Percentiles rank a stretch among this genome's conserved stretches.
Evolutionary conservation across 768 basidiomycete genomes (phyloP).

Genomic region (Mycena maculata): DNA sequence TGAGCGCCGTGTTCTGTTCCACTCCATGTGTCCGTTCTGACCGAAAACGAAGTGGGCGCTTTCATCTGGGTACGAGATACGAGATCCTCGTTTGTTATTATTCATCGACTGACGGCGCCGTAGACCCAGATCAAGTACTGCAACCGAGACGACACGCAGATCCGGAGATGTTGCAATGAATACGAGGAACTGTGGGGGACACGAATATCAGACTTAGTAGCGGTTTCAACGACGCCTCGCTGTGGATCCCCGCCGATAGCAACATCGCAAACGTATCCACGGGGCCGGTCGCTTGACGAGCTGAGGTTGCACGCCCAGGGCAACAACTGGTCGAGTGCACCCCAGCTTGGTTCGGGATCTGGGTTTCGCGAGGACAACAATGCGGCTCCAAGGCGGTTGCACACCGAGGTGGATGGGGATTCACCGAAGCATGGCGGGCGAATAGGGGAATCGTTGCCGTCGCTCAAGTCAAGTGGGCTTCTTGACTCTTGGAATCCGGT

Average conservation of each 20-base stretch:
- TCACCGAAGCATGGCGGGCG: constrained; percentile 37
- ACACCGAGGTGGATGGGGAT: constrained; percentile 25
- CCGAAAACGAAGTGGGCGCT: constrained; percentile 60
- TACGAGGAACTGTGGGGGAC: constrained; percentile 78
- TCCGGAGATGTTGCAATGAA: constrained; percentile 69
- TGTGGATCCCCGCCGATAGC: constrained; percentile 21
- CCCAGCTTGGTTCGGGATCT: constrained; percentile 27
- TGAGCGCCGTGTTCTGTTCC: constrained; percentile 40
- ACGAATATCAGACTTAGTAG: constrained; percentile 61
- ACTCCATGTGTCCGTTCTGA: constrained; percentile 22
- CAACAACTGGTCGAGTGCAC: constrained; percentile 35
- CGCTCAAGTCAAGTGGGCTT: constrained; percentile 79
- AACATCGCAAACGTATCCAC: constrained; percentile 44
- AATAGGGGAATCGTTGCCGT: constrained; percentile 65
- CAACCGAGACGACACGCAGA: constrained; percentile 62
- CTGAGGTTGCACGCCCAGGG: constrained; percentile 44
- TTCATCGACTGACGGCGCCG: not conserved
- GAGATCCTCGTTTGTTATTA: constrained; percentile 14
- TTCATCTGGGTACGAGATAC: constrained; percentile 71
- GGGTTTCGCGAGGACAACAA: constrained; percentile 32
- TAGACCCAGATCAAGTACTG: constrained; percentile 79
- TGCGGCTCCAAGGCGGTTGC: constrained; percentile 34
- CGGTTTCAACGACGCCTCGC: constrained; percentile 46
- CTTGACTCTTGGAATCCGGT: constrained; percentile 65
- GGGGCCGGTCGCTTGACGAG: constrained; percentile 52